Evolutionary conservation across 2,329 filamentous ascomycete species (phyloP).

Genomic region (Hansfordia pulvinata): DNA sequence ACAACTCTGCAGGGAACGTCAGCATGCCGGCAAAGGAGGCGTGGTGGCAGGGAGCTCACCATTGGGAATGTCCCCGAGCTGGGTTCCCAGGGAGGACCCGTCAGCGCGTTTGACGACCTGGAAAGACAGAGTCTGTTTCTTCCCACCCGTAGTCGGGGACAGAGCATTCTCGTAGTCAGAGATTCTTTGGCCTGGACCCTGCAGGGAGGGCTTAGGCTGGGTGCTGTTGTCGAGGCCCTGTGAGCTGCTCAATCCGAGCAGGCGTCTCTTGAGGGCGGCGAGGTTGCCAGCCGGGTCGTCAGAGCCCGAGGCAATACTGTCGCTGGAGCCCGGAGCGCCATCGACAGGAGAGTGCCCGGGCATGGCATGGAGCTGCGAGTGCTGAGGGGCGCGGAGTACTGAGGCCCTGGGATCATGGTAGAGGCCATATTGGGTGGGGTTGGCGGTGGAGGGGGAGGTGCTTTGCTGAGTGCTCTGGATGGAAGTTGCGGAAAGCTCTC

Average conservation of each 20-base stretch:
- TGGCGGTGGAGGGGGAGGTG: slow-evolving; percentile 17
- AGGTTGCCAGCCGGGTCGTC: slow-evolving; percentile 26
- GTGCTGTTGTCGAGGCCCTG: slow-evolving; percentile 12
- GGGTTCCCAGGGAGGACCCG: slow-evolving; percentile 22
- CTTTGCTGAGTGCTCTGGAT: slow-evolving; percentile 12
- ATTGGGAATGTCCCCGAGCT: slow-evolving; percentile 58
- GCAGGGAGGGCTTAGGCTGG: slow-evolving; percentile 13
- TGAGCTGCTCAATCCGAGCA: slow-evolving; percentile 36
- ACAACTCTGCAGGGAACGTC: slow-evolving; percentile 59
- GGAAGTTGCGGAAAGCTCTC: slow-evolving; percentile 30
- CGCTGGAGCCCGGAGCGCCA: no score
- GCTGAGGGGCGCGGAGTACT: slow-evolving; percentile 16
- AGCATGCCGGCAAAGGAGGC: slow-evolving; percentile 55
- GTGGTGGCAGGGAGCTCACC: slow-evolving; percentile 53
- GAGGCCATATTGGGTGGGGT: slow-evolving; percentile 42
- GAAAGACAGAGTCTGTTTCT: slow-evolving; percentile 39
- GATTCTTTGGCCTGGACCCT: slow-evolving; percentile 40
- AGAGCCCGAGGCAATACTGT: no score
- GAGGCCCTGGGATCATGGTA: slow-evolving; percentile 26
- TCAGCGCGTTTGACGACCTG: slow-evolving; percentile 37
- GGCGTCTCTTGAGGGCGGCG: slow-evolving; percentile 31
- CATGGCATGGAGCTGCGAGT: slow-evolving; percentile 13
- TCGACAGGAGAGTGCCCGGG: slow-evolving; percentile 10
- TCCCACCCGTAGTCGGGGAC: slow-evolving; percentile 28
- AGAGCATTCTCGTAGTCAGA: slow-evolving; percentile 48